Conservation (phyloP, 2,329 filamentous ascomycete genomes). For the Cadophora gregata region DNA sequence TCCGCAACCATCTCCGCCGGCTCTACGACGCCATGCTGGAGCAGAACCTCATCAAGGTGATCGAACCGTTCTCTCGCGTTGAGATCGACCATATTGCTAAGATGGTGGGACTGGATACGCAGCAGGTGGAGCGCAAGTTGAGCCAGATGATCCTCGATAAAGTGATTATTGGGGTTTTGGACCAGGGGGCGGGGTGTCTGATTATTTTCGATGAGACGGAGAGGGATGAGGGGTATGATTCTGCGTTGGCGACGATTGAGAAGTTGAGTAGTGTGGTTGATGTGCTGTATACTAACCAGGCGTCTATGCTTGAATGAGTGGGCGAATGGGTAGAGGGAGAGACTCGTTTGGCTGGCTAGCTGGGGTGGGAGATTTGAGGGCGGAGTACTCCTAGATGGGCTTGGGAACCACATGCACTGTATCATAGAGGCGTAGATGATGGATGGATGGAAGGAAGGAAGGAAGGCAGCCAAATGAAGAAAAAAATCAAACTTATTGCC, state of each 20-base stretch:
- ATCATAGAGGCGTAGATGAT: conserved; percentile 40
- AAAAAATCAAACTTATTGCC: conserved; percentile 18
- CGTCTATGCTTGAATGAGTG: conserved; percentile 82
- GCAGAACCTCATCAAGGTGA: conserved; percentile 99
- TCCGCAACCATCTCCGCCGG: conserved; percentile 93
- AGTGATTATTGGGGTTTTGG: conserved; percentile 95
- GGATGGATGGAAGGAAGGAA: conserved; percentile 14
- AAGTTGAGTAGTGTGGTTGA: conserved; percentile 98
- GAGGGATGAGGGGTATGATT: conserved; percentile 91
- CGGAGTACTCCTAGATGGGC: conserved; percentile 17
- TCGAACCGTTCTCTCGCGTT: conserved; percentile 96
- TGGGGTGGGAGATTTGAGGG: neutral
- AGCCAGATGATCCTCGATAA: conserved; percentile 99
- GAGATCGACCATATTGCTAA: conserved; percentile 97
- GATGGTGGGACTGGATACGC: conserved; percentile 95
- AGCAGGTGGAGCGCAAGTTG: conserved; percentile 96
- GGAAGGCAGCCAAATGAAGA: conserved; percentile 25
- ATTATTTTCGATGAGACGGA: conserved; percentile 97
- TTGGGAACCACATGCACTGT: conserved; percentile 34
- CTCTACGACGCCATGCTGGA: conserved; percentile 99
- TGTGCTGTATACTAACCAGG: conserved; percentile 96
- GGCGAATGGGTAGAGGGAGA: neutral
- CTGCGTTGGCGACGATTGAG: conserved; percentile 91
- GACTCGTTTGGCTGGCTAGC: neutral
- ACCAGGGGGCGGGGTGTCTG: conserved; percentile 96